Evolutionary conservation across 306 rosid species (phyloP).

Genomic region (Gynostemma pentaphyllum): DNA sequence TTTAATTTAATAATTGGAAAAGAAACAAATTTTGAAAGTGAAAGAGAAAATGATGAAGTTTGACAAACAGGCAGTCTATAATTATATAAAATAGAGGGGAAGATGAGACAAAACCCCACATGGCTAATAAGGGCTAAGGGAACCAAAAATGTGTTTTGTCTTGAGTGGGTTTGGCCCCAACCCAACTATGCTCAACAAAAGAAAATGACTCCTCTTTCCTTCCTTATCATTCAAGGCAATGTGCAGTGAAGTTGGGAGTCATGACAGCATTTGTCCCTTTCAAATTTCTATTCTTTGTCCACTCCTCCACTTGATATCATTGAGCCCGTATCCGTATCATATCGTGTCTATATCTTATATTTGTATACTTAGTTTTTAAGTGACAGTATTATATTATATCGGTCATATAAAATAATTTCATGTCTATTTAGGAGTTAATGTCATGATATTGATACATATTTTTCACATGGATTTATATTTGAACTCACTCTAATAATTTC

Average conservation of each 20-base stretch:
- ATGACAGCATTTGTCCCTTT: background rate
- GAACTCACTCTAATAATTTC: background rate
- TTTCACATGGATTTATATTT: background rate
- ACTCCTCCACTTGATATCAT: background rate
- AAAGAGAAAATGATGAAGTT: background rate
- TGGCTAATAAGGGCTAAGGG: background rate
- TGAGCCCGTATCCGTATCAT: no score
- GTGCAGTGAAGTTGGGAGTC: background rate
- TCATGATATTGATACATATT: background rate
- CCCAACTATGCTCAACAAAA: no score
- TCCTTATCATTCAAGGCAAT: background rate
- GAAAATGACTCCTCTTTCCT: no score
- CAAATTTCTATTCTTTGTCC: background rate
- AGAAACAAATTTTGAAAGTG: background rate
- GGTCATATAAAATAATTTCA: no score
- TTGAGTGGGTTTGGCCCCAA: conserved; percentile 6
- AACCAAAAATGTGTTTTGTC: background rate
- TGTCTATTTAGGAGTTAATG: no score
- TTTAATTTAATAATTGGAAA: background rate
- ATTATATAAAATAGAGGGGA: background rate
- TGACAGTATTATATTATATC: no score
- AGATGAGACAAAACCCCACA: background rate
- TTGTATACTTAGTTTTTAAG: no score
- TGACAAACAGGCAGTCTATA: background rate
- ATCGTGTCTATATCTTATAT: no score